Conservation (phyloP, 805 yeast genomes). For the Ogataea parapolymorpha region DNA sequence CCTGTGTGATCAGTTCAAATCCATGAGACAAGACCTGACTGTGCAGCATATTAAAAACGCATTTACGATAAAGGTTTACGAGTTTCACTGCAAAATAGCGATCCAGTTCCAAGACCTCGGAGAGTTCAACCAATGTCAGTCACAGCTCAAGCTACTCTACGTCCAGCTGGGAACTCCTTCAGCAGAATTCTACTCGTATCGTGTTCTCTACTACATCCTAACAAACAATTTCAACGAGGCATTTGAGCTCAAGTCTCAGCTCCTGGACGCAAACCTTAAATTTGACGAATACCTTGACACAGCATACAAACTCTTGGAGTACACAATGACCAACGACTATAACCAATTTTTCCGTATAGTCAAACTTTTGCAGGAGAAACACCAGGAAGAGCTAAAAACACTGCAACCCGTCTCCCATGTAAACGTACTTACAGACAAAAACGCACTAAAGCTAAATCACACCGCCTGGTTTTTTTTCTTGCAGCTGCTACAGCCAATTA, state of each 20-base stretch:
- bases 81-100: constrained; percentile 84
- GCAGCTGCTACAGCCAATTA: constrained; percentile 47
- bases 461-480: constrained; percentile 25
- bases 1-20: constrained; percentile 84
- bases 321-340: constrained; percentile 44
- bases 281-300: constrained; percentile 21
- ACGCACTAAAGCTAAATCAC: constrained; percentile 21
- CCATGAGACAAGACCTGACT: constrained; percentile 88
- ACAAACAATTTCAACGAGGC: constrained; percentile 64
- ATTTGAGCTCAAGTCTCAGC: constrained; percentile 36
- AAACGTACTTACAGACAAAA: constrained; percentile 12
- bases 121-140: constrained; percentile 92
- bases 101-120: constrained; percentile 81
- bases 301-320: constrained; percentile 37
- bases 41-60: constrained; percentile 82
- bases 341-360: constrained; percentile 46
- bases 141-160: constrained; percentile 68
- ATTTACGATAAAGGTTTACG: constrained; percentile 77
- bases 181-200: constrained; percentile 69
- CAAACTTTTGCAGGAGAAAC: constrained; percentile 15
- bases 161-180: constrained; percentile 32
- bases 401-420: constrained; percentile 1
- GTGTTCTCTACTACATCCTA: constrained; percentile 69
- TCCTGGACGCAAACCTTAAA: constrained; percentile 14
- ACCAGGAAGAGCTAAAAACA: constrained; percentile 31